These are phyloP conservation scores for Pythium phragmiticola DNA, from an alignment of 352 stramenopile species.

Conservation along the genomic window DNA sequence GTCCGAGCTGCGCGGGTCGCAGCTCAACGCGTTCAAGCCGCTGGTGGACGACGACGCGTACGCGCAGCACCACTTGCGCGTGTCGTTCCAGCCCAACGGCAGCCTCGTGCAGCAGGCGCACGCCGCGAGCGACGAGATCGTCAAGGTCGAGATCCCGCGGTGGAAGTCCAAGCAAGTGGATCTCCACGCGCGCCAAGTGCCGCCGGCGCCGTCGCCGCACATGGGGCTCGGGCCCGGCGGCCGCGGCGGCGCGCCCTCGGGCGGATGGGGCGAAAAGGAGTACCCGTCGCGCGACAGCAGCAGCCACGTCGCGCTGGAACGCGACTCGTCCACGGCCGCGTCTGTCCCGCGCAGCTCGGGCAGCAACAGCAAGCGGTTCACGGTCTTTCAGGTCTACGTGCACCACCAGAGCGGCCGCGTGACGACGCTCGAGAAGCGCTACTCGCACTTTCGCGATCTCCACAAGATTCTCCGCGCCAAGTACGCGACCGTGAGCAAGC, in stretches of 20 bases:
- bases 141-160: conserved; percentile 71
- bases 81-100: conserved; percentile 31
- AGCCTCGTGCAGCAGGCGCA: conserved; percentile 21
- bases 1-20: conserved; percentile 22
- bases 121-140: conserved; percentile 47
- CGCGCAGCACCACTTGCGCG: conserved; percentile 32
- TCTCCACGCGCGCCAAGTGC: conserved; percentile 12
- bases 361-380: conserved; percentile 58
- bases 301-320: conserved; percentile 30
- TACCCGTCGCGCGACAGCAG: conserved; percentile 61
- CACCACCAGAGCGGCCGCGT: conserved; percentile 69
- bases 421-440: conserved; percentile 70
- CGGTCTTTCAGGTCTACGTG: conserved; percentile 76
- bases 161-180: conserved; percentile 65
- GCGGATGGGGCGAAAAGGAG: conserved; percentile 24
- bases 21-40: conserved; percentile 17
- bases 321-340: background rate
- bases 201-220: background rate
- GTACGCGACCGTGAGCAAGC: conserved; percentile 75
- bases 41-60: conserved; percentile 17
- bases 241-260: conserved; percentile 11
- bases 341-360: conserved; percentile 3
- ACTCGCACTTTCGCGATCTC: conserved; percentile 82
- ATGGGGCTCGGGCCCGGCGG: conserved; percentile 13
- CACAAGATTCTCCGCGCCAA: conserved; percentile 79